Conservation (phyloP, 1,284 basidiomycete species). For the Tylopilus sp. region DNA sequence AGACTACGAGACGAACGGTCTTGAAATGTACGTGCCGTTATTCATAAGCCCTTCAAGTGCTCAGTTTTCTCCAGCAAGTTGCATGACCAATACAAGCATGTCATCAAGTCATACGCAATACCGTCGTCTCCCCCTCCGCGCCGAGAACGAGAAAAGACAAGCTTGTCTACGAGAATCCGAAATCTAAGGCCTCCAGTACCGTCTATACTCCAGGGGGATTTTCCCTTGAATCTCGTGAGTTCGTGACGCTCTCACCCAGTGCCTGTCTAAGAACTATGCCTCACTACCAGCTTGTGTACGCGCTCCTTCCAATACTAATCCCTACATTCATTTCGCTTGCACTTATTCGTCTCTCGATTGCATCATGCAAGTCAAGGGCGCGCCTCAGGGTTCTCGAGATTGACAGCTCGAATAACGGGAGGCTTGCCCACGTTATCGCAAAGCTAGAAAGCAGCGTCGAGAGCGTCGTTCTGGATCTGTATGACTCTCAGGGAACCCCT, state of each 20-base stretch:
- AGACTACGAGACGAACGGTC: constrained; percentile 52
- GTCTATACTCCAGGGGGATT: constrained; percentile 58
- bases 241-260: not conserved
- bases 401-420: constrained; percentile 38
- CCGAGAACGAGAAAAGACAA: constrained; percentile 12
- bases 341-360: constrained; percentile 50
- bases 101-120: constrained; percentile 51
- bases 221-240: constrained; percentile 73
- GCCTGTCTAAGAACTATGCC: not conserved
- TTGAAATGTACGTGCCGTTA: constrained; percentile 52
- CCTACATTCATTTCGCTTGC: constrained; percentile 54
- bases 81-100: constrained; percentile 50
- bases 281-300: constrained; percentile 45
- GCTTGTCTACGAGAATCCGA: constrained; percentile 43
- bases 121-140: constrained; percentile 34
- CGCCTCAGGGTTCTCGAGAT: constrained; percentile 62
- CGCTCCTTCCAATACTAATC: constrained; percentile 58
- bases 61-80: constrained; percentile 43
- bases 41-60: constrained; percentile 2
- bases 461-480: constrained; percentile 41
- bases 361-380: constrained; percentile 51
- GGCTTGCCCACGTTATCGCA: constrained; percentile 51
- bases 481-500: constrained; percentile 14
- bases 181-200: constrained; percentile 48
- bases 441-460: constrained; percentile 59